phyloP scores from a whole-genome alignment of 176 grass and related monocot genomes.

The Alopecurus myosuroides region DNA sequence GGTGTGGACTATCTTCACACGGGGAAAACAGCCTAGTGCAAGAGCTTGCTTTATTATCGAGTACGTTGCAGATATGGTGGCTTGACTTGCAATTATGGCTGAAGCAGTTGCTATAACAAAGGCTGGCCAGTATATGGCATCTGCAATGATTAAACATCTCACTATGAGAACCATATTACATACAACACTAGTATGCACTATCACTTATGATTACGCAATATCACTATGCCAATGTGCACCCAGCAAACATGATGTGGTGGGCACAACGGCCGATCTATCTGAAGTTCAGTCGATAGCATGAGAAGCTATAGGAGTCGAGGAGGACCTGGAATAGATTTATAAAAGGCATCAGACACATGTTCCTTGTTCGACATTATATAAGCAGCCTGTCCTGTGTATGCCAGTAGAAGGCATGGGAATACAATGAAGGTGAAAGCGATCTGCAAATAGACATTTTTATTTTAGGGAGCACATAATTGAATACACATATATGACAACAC shows the following conservation, averaged over 20 bases:
- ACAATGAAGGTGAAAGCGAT: slow-evolving; percentile 92
- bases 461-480: background rate
- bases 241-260: slow-evolving; percentile 25
- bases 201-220: background rate
- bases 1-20: slow-evolving; percentile 94
- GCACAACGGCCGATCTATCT: slow-evolving; percentile 7
- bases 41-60: slow-evolving; percentile 98
- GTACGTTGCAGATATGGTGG: slow-evolving; percentile 97
- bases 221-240: slow-evolving; percentile 12
- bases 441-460: slow-evolving; percentile 39
- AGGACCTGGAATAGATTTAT: slow-evolving; percentile 94
- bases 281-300: slow-evolving; percentile 9
- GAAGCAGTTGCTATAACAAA: slow-evolving; percentile 92
- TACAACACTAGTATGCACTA: background rate
- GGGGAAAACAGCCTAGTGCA: slow-evolving; percentile 86
- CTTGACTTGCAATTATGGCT: slow-evolving; percentile 88
- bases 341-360: slow-evolving; percentile 79
- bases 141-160: slow-evolving; percentile 49
- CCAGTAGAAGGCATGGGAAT: slow-evolving; percentile 95
- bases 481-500: background rate
- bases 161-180: slow-evolving; percentile 8
- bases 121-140: slow-evolving; percentile 85
- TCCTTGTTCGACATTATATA: slow-evolving; percentile 67
- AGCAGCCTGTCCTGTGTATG: slow-evolving; percentile 91
- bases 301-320: slow-evolving; percentile 4